A percentile compares a stretch with the other conserved stretches of the same genome.
These are phyloP conservation scores for Crithidia thermophila DNA, from an alignment of 208 protist species.

Conservation along the genomic window DNA sequence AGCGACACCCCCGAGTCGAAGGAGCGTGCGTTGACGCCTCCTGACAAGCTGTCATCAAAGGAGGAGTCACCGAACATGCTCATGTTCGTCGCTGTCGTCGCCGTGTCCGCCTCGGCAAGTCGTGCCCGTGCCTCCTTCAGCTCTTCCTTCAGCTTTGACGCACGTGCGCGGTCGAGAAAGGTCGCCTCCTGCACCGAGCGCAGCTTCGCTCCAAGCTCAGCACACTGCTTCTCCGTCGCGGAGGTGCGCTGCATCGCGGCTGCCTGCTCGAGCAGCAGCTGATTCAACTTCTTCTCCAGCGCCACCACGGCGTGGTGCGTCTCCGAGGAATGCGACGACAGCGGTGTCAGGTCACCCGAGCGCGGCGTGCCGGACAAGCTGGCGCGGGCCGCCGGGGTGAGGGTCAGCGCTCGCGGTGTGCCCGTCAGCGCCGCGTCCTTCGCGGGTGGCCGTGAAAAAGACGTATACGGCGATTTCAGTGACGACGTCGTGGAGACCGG, in stretches of 20 bases:
- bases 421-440: not conserved
- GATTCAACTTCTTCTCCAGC: conserved; percentile 69
- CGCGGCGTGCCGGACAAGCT: conserved; percentile 16
- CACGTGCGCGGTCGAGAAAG: conserved; percentile 64
- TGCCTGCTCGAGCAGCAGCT: conserved; percentile 60
- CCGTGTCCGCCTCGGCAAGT: conserved; percentile 34
- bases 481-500: not conserved
- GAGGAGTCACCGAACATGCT: not conserved
- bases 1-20: conserved; percentile 8
- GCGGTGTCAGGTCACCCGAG: conserved; percentile 12
- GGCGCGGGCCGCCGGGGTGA: not conserved
- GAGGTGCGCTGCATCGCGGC: conserved; percentile 48
- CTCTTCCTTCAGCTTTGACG: conserved; percentile 72
- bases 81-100: not conserved
- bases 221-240: conserved; percentile 52
- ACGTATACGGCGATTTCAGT: not conserved
- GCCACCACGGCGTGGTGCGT: conserved; percentile 42
- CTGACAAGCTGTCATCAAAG: conserved; percentile 17
- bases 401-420: conserved; percentile 1
- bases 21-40: conserved; percentile 3
- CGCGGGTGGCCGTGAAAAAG: not conserved
- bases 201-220: conserved; percentile 59
- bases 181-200: conserved; percentile 56
- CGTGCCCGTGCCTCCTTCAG: conserved; percentile 46
- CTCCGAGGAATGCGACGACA: conserved; percentile 31